A percentile compares a stretch with the other conserved stretches of the same genome.
These are phyloP conservation scores for Iris macrosiphon DNA, from an alignment of 106 monocot genomes.

Conservation along the genomic window DNA sequence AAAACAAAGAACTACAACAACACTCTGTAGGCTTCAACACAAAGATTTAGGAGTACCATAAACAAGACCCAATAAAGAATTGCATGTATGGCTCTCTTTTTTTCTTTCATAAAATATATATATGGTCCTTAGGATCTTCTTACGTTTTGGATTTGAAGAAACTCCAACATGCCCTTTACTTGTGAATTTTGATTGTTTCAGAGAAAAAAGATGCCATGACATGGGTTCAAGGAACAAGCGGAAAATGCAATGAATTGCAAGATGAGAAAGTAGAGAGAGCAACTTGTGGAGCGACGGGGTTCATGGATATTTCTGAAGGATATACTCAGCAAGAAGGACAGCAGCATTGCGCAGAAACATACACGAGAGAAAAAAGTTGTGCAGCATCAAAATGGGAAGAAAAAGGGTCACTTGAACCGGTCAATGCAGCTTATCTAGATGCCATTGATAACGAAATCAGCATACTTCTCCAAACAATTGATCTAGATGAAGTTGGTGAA, in stretches of 20 bases:
- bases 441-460: constrained; percentile 5
- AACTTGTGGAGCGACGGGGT: not conserved
- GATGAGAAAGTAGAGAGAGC: not conserved
- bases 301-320: not conserved
- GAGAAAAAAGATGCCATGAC: not conserved
- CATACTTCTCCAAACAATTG: not conserved
- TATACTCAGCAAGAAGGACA: not conserved
- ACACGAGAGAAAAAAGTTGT: not conserved
- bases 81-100: too few relatives aligned
- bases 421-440: constrained; percentile 5
- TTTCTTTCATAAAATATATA: too few relatives aligned
- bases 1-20: too few relatives aligned
- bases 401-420: not conserved
- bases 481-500: not conserved
- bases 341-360: not conserved
- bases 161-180: too few relatives aligned
- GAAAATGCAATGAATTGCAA: not conserved
- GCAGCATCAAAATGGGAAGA: not conserved
- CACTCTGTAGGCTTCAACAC: too few relatives aligned
- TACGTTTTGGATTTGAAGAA: too few relatives aligned
- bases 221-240: constrained; percentile 2
- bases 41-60: too few relatives aligned
- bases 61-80: too few relatives aligned
- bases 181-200: not conserved
- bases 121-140: too few relatives aligned